Evolutionary conservation across 805 yeast species (phyloP).

Genomic region (Pichia kluyveri): DNA sequence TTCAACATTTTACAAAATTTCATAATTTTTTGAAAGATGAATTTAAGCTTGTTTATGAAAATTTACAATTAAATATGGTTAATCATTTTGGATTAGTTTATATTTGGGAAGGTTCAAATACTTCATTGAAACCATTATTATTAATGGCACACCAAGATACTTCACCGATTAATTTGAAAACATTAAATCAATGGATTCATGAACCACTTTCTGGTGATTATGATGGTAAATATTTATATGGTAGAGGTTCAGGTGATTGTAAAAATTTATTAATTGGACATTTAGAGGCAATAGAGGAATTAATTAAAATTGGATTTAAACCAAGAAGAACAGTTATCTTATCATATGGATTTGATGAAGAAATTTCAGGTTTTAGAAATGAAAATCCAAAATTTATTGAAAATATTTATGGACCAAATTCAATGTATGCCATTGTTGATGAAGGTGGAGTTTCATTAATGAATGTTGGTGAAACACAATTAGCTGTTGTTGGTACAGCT

Average conservation of each 20-base stretch:
- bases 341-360: slow-evolving; percentile 45
- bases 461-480: slow-evolving; percentile 29
- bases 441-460: slow-evolving; percentile 32
- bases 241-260: slow-evolving; percentile 35
- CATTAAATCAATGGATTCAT: slow-evolving; percentile 31
- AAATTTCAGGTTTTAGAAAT: slow-evolving; percentile 31
- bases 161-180: slow-evolving; percentile 36
- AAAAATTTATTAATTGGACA: slow-evolving; percentile 35
- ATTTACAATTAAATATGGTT: slow-evolving; percentile 28
- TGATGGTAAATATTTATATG: slow-evolving; percentile 31
- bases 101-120: slow-evolving; percentile 34
- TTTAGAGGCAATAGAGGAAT: slow-evolving; percentile 25
- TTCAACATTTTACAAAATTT: slow-evolving; percentile 25
- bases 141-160: slow-evolving; percentile 44
- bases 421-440: slow-evolving; percentile 36
- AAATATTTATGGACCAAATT: slow-evolving; percentile 32
- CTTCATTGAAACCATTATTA: slow-evolving; percentile 32
- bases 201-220: slow-evolving; percentile 31
- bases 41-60: slow-evolving; percentile 31
- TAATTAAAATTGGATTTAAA: slow-evolving; percentile 25
- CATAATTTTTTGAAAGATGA: slow-evolving; percentile 31
- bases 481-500: slow-evolving; percentile 37
- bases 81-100: slow-evolving; percentile 37
- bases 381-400: slow-evolving; percentile 28
- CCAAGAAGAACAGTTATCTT: slow-evolving; percentile 37